phyloP scores from a whole-genome alignment of 495 filamentous ascomycete species.

The Neurospora africana region DNA sequence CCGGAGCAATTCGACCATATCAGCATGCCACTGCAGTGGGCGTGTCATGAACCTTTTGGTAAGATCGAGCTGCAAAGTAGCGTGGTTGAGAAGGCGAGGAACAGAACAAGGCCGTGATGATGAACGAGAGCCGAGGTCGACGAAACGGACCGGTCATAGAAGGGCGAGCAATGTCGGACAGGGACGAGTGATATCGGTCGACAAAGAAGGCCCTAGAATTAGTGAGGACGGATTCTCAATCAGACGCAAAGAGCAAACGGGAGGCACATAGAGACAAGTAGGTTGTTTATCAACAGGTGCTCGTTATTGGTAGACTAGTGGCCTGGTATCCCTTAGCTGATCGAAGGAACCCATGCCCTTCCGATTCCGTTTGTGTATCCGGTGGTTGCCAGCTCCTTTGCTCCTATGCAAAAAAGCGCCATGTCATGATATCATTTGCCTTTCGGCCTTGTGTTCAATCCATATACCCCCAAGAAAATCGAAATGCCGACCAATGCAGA shows the following conservation, averaged over 20 bases:
- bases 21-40: not conserved
- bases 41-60: not conserved
- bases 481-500: slow-evolving; percentile 19
- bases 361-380: slow-evolving; percentile 10
- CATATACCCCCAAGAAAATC: slow-evolving; percentile 9
- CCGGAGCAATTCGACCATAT: not conserved
- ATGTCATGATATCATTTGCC: slow-evolving; percentile 20
- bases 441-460: slow-evolving; percentile 8
- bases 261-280: not conserved
- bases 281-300: slow-evolving; percentile 17
- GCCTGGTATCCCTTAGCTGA: slow-evolving; percentile 13
- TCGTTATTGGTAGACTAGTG: slow-evolving; percentile 25
- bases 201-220: not conserved
- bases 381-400: slow-evolving; percentile 10
- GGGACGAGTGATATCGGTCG: not conserved
- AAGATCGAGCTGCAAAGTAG: not conserved
- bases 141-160: too few species aligned
- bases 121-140: not conserved
- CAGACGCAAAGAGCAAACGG: not conserved
- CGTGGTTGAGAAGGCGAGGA: not conserved
- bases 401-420: slow-evolving; percentile 12
- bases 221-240: not conserved
- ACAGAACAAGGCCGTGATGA: not conserved
- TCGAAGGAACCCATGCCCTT: slow-evolving; percentile 12
- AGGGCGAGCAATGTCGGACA: too few species aligned